Conservation (phyloP, 768 basidiomycete genomes). For the Crassisporium funariophilum region DNA sequence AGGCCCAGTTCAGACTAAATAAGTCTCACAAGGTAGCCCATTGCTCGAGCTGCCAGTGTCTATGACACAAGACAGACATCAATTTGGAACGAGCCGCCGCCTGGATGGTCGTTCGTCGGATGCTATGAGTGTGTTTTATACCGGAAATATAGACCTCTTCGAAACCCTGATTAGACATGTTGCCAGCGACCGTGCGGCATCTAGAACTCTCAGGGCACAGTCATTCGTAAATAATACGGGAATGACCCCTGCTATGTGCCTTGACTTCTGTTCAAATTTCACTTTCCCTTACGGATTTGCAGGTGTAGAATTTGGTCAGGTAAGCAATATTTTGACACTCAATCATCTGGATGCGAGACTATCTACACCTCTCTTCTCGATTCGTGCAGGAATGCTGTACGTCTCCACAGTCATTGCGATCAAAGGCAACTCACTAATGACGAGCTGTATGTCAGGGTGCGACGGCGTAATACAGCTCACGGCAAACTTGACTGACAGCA, state of each 20-base stretch:
- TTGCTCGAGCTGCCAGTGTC: no score
- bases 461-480: conserved; percentile 12
- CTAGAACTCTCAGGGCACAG: conserved; percentile 7
- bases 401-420: not conserved
- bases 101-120: conserved; percentile 9
- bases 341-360: no score
- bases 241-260: conserved; percentile 13
- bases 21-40: no score
- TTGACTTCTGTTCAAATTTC: conserved; percentile 8
- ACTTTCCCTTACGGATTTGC: conserved; percentile 13
- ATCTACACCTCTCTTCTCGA: no score
- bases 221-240: not conserved
- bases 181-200: conserved; percentile 2
- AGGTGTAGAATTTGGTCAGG: conserved; percentile 11
- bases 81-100: conserved; percentile 2
- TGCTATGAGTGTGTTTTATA: conserved; percentile 3
- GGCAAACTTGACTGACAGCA: not conserved
- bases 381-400: conserved; percentile 13
- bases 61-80: not conserved
- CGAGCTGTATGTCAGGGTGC: conserved; percentile 9
- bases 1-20: no score
- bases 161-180: not conserved
- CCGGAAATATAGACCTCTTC: not conserved
- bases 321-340: not conserved
- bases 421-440: not conserved